Evolutionary conservation across 495 filamentous ascomycete species (phyloP), one percentile per base, ranked within the genome.

Genomic region (Lichina pygmaea): DNA sequence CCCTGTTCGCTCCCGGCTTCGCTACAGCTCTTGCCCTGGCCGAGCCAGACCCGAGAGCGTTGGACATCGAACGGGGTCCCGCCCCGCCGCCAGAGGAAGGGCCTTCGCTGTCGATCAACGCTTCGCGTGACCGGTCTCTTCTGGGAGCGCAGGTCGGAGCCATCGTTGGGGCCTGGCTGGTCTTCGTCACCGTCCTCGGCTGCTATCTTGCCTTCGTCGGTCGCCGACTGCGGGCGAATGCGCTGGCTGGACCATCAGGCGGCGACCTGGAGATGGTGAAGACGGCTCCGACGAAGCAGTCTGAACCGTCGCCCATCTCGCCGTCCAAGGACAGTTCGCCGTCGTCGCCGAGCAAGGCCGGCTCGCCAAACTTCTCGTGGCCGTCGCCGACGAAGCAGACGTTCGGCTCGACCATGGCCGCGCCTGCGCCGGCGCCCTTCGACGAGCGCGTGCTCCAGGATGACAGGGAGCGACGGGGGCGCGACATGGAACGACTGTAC

Each of bases 401-500:
- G 11, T 24, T 24, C 24, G 24, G 24, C 24, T 24, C 24, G 24
- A 24, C 24, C 24, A 24, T 24, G 24, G 24, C 24, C 24, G 24
- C 24, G 24, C 24, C 24, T 24, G 24, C 24, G 24, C 24, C 24
- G 4, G 36, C 59, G 44, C 56, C 55, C 45, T 74, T 93, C 45
- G 85, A 94, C 57, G 71, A 75, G 45, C 68, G 68, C 40, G 70
- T 91, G 32, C 68, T 93, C 31, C 69, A 75, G 34, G 64, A 66
- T 48, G 81, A 93, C 60, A 71, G 69, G 49, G 70, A 66, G 50
- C 69, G 73, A 57, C 72, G 77, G 54, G 75, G 86, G 55, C 65
- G 71, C 48, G 76, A 92, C 55, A 74, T 94, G 62, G 83, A 89
- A 55, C 75, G 81, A 57, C 72, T 94, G 52, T 94, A 94, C 56